phyloP scores from a whole-genome alignment of 2,329 filamentous ascomycete species.

The Ophiostoma novo-ulmi region DNA sequence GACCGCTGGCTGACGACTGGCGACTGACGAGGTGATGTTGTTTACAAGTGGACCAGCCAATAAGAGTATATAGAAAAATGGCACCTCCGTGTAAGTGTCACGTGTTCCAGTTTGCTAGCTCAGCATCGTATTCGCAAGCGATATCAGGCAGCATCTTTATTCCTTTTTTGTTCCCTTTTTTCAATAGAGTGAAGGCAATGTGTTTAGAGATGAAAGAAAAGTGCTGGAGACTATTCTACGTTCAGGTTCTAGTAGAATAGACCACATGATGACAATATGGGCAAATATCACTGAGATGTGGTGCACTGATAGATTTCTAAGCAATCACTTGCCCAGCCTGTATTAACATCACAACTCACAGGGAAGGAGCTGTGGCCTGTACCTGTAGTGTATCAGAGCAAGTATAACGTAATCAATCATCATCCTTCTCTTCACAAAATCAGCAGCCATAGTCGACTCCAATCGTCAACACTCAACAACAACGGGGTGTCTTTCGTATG shows the following conservation, averaged over 20 bases:
- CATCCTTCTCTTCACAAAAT: background rate
- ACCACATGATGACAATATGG: background rate
- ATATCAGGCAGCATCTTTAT: background rate
- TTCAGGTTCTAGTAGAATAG: background rate
- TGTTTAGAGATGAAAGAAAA: background rate
- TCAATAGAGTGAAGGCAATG: background rate
- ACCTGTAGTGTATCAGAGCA: background rate
- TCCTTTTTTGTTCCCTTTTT: background rate
- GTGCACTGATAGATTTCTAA: background rate
- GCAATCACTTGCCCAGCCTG: background rate
- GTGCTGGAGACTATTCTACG: background rate
- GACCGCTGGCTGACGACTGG: background rate
- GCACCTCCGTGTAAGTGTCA: slow-evolving; percentile 23
- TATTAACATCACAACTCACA: background rate
- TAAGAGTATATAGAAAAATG: slow-evolving; percentile 11
- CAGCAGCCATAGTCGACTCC: background rate
- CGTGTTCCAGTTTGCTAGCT: background rate
- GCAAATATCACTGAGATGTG: background rate
- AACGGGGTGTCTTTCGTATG: background rate
- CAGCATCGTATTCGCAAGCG: background rate
- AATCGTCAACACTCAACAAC: background rate
- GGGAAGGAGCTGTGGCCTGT: background rate
- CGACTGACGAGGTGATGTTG: slow-evolving; percentile 16
- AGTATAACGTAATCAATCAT: too few relatives aligned
- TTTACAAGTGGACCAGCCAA: slow-evolving; percentile 16